Percentiles rank a stretch among this genome's conserved stretches.
These are phyloP conservation scores for Solanum ossicruentum DNA, from an alignment of 257 asterid species.

Conservation along the genomic window DNA sequence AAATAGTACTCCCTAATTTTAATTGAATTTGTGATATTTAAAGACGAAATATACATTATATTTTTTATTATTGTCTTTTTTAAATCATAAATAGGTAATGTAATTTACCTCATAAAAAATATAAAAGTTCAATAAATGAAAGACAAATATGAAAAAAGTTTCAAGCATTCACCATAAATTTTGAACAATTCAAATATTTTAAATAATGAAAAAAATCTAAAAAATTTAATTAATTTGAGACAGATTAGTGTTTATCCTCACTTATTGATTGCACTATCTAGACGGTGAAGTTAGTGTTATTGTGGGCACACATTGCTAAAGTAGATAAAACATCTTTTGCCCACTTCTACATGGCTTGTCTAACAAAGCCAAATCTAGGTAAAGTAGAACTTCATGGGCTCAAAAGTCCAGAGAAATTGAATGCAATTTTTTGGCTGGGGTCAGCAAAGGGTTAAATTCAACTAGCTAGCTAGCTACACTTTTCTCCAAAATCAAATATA, in stretches of 20 bases:
- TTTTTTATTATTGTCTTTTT: rapidly evolving
- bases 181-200: no score
- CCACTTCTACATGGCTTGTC: not conserved
- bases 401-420: not conserved
- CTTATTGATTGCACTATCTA: not conserved
- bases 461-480: not conserved
- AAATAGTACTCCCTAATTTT: no score
- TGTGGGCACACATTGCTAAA: not conserved
- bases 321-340: not conserved
- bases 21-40: no score
- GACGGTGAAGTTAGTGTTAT: not conserved
- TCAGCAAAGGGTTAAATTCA: not conserved
- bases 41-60: no score
- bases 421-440: not conserved
- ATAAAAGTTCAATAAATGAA: no score
- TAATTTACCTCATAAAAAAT: no score
- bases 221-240: no score
- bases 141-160: no score
- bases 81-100: no score
- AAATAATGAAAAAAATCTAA: no score
- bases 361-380: not conserved
- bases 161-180: no score
- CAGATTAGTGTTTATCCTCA: not conserved
- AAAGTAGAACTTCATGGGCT: not conserved
- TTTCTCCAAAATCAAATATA: not conserved